Evolutionary conservation across 805 yeast species (phyloP), one percentile per base, ranked within the genome.

Genomic region (Ogataea neopini): DNA sequence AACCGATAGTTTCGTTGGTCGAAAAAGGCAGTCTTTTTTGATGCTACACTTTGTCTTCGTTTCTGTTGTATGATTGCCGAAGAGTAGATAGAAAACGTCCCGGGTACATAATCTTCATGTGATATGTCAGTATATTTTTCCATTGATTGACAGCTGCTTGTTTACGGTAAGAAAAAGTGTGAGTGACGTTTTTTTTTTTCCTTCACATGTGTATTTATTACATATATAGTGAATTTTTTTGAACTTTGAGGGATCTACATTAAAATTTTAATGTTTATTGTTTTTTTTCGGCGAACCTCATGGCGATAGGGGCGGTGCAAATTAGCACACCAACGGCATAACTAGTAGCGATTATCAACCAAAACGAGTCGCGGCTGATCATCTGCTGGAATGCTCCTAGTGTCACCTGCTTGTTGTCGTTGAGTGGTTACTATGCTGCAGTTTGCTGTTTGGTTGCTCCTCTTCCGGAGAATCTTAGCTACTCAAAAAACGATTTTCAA

Each of bases 41-140:
- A 35, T 26, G 28, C 47, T 6, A 17, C 48, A 35, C 39, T 50
- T 34, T 44, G 52, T 20, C 52, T 40, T 22, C 55, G 58, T 23
- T 41, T 47, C 30, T 56, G 56, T 35, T 59, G 53, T 4, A 63
- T 29, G 6, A 66, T 34, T 8, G 65, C 67, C 2, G 76, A 71
- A 1, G 80, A 63, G 51, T 77, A 78, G 35, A 80, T 77, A 43
- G 77, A 77, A 46, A 74, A 70, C 0, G 86, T 79, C 0, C 84
- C 84, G 0, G 84, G 84, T 15, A 79, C 65, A 53, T 71, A 79
- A 18, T 73, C 74, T 1, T 67, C 66, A 43, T 68, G 68, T 43
- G 60, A 51, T 15, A 57, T 63, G 45, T 68, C 68, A 11, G 68
- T 63, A 50, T 65, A 68, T 44, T 61, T 64, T 42, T 68, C 71